Percentiles rank a stretch among this genome's conserved stretches.
These are phyloP conservation scores for Pleurotus cornucopiae DNA, from an alignment of 768 basidiomycete species.

Conservation along the genomic window DNA sequence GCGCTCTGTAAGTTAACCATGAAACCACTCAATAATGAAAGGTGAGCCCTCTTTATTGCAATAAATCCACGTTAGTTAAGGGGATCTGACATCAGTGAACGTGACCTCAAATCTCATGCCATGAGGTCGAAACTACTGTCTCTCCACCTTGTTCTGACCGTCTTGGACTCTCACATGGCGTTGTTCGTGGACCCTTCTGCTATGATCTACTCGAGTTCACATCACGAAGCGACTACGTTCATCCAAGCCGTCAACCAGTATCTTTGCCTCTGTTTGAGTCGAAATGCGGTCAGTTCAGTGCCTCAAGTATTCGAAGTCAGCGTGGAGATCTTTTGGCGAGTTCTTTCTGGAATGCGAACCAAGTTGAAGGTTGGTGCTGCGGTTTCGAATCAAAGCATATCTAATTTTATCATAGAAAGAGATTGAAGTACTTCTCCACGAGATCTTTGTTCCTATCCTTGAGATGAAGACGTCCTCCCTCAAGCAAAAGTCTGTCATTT, in stretches of 20 bases:
- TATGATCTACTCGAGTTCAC: constrained; percentile 89
- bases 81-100: constrained; percentile 56
- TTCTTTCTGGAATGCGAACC: constrained; percentile 89
- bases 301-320: constrained; percentile 97
- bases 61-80: background rate
- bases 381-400: background rate
- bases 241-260: constrained; percentile 95
- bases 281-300: constrained; percentile 94
- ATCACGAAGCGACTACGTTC: constrained; percentile 84
- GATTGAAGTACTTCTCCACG: constrained; percentile 96
- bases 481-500: constrained; percentile 90
- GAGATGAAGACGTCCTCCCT: constrained; percentile 97
- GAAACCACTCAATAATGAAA: constrained; percentile 93
- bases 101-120: constrained; percentile 92
- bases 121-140: constrained; percentile 97
- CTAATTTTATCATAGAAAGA: constrained; percentile 71
- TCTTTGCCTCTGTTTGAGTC: constrained; percentile 85
- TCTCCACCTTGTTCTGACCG: constrained; percentile 87
- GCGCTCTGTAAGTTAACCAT: constrained; percentile 97
- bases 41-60: constrained; percentile 41
- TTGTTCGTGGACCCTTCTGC: constrained; percentile 85
- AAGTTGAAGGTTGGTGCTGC: constrained; percentile 77
- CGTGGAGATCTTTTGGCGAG: constrained; percentile 98
- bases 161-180: constrained; percentile 87
- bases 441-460: constrained; percentile 97